Evolutionary conservation across 371 early-diverging fungal genomes (phyloP).

Genomic region (Mucor plumbeus): DNA sequence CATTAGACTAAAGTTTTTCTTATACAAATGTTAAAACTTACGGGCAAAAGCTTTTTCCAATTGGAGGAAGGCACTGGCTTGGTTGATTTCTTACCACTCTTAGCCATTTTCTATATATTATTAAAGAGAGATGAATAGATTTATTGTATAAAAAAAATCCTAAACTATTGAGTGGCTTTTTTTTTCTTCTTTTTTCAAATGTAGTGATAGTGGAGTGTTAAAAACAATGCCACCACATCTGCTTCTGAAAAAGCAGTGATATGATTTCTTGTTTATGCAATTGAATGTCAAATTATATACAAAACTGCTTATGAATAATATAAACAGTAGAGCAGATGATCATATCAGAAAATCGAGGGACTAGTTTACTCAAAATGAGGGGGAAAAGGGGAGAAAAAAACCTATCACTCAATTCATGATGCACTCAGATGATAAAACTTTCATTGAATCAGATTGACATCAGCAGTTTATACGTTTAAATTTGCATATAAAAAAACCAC

Average conservation of each 20-base stretch:
- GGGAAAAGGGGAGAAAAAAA: background rate
- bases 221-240: background rate
- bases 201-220: background rate
- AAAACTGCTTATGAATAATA: background rate
- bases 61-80: conserved; percentile 57
- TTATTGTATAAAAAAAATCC: background rate
- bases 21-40: conserved; percentile 13
- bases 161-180: conserved; percentile 2
- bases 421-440: background rate
- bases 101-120: conserved; percentile 10
- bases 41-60: conserved; percentile 57
- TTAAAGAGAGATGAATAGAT: background rate
- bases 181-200: background rate
- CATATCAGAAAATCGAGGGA: background rate
- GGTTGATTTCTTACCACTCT: conserved; percentile 24
- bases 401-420: background rate
- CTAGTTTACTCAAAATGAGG: too few relatives aligned
- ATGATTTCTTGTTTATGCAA: background rate
- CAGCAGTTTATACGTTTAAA: background rate
- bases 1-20: background rate
- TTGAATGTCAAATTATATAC: background rate
- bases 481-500: background rate
- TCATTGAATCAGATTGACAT: conserved; percentile 1
- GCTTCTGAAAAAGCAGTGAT: background rate
- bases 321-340: background rate